Percentiles rank a stretch among this genome's conserved stretches.
Evolutionary conservation across 306 rosid genomes (phyloP).

Genomic region (Trichosanthes truncata): DNA sequence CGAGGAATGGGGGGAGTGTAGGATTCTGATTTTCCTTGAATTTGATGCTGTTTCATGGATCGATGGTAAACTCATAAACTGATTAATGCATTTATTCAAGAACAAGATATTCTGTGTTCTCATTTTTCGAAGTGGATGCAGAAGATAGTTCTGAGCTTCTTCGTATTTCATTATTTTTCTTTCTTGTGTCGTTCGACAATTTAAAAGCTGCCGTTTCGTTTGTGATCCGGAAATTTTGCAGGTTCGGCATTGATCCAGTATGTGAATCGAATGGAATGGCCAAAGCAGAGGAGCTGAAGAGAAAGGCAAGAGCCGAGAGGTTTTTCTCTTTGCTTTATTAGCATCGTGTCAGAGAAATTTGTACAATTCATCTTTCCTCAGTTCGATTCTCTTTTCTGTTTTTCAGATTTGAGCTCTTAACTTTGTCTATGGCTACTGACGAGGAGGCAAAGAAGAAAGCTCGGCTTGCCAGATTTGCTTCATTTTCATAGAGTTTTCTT

Average conservation of each 20-base stretch:
- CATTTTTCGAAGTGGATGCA: background rate
- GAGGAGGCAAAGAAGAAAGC: constrained; percentile 81
- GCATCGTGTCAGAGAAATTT: background rate
- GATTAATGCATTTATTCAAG: background rate
- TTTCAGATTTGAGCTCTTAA: constrained; percentile 62
- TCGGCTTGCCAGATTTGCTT: constrained; percentile 59
- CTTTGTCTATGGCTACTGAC: constrained; percentile 39
- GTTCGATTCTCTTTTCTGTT: constrained; percentile 1
- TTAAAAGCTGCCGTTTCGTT: background rate
- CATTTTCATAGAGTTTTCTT: constrained; percentile 34
- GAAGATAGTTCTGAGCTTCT: background rate
- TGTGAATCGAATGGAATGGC: constrained; percentile 35
- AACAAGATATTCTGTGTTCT: background rate
- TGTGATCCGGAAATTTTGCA: constrained; percentile 9
- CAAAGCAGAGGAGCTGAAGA: constrained; percentile 55
- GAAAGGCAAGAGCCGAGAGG: constrained; percentile 93
- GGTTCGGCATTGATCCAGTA: constrained; percentile 49
- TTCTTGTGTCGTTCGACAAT: background rate
- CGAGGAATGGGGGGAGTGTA: background rate
- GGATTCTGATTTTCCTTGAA: background rate
- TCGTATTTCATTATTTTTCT: background rate
- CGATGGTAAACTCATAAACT: background rate
- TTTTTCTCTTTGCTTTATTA: constrained; percentile 9
- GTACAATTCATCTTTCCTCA: background rate
- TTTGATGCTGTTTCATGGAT: constrained; percentile 1